Evolutionary conservation across 345 rosid species (phyloP).

Genomic region (Corymbia maculata): DNA sequence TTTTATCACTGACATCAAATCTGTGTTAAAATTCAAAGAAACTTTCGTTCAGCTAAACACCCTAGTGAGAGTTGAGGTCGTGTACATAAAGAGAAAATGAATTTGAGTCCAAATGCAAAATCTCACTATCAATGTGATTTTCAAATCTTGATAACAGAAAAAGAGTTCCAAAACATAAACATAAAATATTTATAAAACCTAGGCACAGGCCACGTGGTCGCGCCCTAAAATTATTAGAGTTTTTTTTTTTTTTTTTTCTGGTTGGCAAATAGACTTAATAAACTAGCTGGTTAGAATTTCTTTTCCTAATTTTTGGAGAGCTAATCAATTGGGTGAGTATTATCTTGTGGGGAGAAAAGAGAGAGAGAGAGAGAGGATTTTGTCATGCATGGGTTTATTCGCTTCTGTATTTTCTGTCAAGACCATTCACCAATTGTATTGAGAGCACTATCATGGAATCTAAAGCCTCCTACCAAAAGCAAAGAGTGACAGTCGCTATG

Average conservation of each 20-base stretch:
- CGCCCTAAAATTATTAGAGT: background rate
- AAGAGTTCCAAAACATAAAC: background rate
- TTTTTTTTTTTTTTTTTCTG: background rate
- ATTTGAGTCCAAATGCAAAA: background rate
- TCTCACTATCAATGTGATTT: background rate
- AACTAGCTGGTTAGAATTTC: background rate
- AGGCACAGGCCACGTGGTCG: background rate
- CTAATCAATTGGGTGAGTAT: background rate
- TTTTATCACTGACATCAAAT: background rate
- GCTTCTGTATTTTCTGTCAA: background rate
- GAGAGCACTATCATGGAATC: background rate
- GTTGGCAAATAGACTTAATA: background rate
- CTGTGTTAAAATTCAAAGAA: background rate
- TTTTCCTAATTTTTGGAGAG: background rate
- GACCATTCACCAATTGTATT: background rate
- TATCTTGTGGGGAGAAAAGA: background rate
- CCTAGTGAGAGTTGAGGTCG: background rate
- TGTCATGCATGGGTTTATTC: background rate
- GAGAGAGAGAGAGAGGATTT: background rate
- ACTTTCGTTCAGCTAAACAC: background rate
- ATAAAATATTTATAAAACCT: background rate
- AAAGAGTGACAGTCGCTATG: background rate
- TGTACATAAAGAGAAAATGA: background rate
- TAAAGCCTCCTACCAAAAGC: background rate
- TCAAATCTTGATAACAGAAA: background rate